Base-by-base conservation (phyloP, 306 rosid genomes). In the Malus asiatica region DNA sequence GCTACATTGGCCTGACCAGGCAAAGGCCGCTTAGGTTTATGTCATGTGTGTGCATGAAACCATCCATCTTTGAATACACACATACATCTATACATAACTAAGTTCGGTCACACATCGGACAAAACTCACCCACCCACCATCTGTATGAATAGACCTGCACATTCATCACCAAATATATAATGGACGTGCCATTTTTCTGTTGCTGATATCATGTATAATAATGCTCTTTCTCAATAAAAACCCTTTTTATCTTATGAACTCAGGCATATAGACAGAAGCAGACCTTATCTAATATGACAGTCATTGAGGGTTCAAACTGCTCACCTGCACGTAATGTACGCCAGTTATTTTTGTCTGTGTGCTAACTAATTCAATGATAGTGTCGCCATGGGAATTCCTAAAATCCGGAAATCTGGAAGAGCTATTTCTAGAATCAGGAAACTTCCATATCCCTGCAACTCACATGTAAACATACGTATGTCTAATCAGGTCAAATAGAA, bases 311-410 rank as follows among this genome's bases (percentile, higher is more conserved):
- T 38, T 55, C 62, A 70, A 80, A 80, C 48, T 71, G 46, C 91
- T 86, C 86, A 95, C 99, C 99, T 95, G 99, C 82, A 95, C 90
- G 78, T 95, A 95, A 87, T 92, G 97, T 75, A 95, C 97, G 8
- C 99, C 99, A 15, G 85, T 88, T 88, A 95, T 90, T 90, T 95
- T 95, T 81, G 99, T 92, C 35, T 93, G 96, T 3, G 93, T 83
- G 81, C 97, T 95, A 75, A 89, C 88, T 86, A 95, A 89, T 84
- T 95, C 99, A 63, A 95, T 90, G 74, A 92, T 76, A 82, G 97
- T 87, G 83, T 87, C 90, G 68, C 97, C 99, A 63, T 82, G 72
- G 76, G 93, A 76, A 83, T 88, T 95, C 84, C 90, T 90, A 78
- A 92, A 90, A 68, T 90, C 98, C 66, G 89, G 90, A 89, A 90